Evolutionary conservation across 805 yeast genomes (phyloP).

Genomic region (Metschnikowia rubicola): DNA sequence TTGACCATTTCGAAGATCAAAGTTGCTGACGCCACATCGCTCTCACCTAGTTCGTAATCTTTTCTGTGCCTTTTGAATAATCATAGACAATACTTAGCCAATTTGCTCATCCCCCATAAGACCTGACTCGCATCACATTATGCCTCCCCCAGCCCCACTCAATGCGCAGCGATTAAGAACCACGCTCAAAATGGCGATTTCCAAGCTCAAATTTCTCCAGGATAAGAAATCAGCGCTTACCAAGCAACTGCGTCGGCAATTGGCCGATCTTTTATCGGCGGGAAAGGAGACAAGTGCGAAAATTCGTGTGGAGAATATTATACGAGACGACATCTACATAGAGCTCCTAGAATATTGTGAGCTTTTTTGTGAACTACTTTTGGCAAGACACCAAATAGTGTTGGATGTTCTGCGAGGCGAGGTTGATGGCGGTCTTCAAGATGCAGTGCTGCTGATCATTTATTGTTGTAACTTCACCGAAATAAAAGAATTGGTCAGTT

Average conservation of each 20-base stretch:
- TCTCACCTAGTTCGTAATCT: too few relatives aligned
- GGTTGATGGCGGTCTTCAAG: constrained; percentile 62
- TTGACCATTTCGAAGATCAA: too few relatives aligned
- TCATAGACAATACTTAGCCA: too few relatives aligned
- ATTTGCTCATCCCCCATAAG: neutral
- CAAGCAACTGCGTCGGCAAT: constrained; percentile 65
- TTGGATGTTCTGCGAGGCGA: constrained; percentile 39
- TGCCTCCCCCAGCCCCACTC: constrained; percentile 25
- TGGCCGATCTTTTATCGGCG: constrained; percentile 64
- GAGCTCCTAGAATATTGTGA: constrained; percentile 79
- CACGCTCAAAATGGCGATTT: constrained; percentile 62
- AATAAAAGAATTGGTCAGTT: constrained; percentile 60
- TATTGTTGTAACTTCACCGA: constrained; percentile 72
- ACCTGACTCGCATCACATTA: neutral
- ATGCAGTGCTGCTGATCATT: constrained; percentile 68
- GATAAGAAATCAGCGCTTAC: constrained; percentile 72
- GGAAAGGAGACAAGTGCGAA: constrained; percentile 82
- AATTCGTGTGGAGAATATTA: constrained; percentile 79
- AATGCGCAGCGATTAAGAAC: constrained; percentile 38
- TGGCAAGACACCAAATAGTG: constrained; percentile 69
- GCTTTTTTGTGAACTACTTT: constrained; percentile 73
- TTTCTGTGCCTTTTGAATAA: too few relatives aligned
- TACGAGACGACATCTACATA: constrained; percentile 75
- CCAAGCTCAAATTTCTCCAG: constrained; percentile 66
- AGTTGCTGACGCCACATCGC: too few relatives aligned